Evolutionary conservation across 768 basidiomycete genomes (phyloP), one percentile per base, ranked within the genome.

Genomic region (Mycena haematopus): DNA sequence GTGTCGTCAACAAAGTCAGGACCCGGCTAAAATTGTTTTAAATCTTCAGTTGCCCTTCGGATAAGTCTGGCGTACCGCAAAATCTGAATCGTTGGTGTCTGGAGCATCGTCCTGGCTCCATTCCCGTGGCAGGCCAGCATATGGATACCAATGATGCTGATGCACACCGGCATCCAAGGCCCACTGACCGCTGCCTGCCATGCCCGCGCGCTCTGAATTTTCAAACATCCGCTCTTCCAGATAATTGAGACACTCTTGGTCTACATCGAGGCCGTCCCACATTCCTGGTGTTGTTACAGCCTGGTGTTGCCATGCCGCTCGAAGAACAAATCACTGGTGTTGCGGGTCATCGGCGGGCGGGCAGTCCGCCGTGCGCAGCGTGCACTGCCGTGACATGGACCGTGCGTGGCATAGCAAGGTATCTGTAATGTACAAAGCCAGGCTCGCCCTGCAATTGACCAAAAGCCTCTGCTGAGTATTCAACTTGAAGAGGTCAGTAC

Each of bases 131-230:
- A 53, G 38, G 14, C 25, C 14, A 14, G 19, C 24, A 27, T 63
- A 68, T 19, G 62, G 68, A 58, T 55, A 36, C 71, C 71, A 71
- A 24, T 42, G 42, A 14, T 65, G 63, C 51, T 72, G 68, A 54
- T 70, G 71, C 33, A 52, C 47, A 9, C 71, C 70, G 3, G 65
- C 60, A 63, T 73, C 68, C 3, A 70, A 54, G 8, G 71, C 72
- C 69, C 72, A 73, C 36, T 68, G 70, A 13, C 65, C 57, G 56
- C 65, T 60, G 8, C 72, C 67, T 14, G 71, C 62, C 14, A 59
- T 21, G 2, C 72, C 71, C 31, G 69, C 70, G 27, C 38, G 21
- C 24, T 42, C 8, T 17, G 73, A 73, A 14, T 54, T 17, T 38
- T 49, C 47, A 29, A 57, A 57, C 56, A 57, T 57, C 52, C 52